phyloP scores from a whole-genome alignment of 352 stramenopile species.

The Pythium vanterpoolii region DNA sequence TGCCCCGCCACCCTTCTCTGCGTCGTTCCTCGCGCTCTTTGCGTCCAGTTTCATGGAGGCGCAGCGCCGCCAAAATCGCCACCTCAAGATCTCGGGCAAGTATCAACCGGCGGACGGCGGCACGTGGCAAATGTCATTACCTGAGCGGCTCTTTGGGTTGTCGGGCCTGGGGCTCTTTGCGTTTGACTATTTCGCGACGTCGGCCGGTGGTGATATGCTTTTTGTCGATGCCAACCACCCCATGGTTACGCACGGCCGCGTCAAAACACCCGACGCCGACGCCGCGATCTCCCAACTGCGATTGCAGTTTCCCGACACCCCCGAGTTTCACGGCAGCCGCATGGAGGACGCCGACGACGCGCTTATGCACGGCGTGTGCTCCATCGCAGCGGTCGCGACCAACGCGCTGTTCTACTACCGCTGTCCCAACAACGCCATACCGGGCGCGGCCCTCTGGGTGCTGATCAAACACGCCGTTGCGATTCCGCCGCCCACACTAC shows the following conservation, averaged over 20 bases:
- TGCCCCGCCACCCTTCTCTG: neutral
- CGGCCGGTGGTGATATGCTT: constrained; percentile 8
- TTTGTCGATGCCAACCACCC: constrained; percentile 19
- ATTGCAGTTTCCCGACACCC: constrained; percentile 3
- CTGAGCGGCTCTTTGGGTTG: constrained; percentile 18
- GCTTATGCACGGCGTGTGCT: constrained; percentile 17
- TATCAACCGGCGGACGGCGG: constrained; percentile 5
- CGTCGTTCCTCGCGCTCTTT: constrained; percentile 12
- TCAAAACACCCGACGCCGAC: neutral
- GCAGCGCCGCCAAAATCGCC: constrained; percentile 20
- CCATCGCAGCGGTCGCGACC: constrained; percentile 16
- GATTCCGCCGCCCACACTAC: neutral
- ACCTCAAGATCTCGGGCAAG: constrained; percentile 14
- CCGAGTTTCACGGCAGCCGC: constrained; percentile 13
- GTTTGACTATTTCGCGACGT: constrained; percentile 23
- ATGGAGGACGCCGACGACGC: constrained; percentile 10
- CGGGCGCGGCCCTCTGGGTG: constrained; percentile 14
- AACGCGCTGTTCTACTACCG: constrained; percentile 26
- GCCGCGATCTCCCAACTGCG: constrained; percentile 10
- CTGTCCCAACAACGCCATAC: constrained; percentile 15
- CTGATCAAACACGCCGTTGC: constrained; percentile 5
- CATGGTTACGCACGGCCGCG: constrained; percentile 16
- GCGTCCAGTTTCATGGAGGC: constrained; percentile 20
- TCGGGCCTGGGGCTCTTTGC: constrained; percentile 15
- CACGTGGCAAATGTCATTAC: constrained; percentile 18